Base-by-base conservation (phyloP, 2,329 filamentous ascomycete genomes). In the Aspergillus vadensis region DNA sequence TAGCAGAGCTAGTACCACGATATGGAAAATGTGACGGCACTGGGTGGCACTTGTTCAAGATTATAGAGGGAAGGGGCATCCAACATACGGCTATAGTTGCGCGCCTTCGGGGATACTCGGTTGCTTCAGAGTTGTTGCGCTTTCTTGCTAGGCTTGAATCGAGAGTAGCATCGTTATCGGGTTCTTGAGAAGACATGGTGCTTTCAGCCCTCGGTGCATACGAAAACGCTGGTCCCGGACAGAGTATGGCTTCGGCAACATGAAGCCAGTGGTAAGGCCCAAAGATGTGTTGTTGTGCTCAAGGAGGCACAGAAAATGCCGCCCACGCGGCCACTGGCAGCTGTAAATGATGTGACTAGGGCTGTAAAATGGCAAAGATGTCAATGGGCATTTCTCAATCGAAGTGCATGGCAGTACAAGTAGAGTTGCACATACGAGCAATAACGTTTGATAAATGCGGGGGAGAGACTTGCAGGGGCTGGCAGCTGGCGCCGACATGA, bases 41-140 rank as follows among this genome's bases (percentile, higher is more conserved):
- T 38, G 50, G 6, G 57, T n/a, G 53, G 39, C 50, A 63, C 44
- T 21, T 51, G 60, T 21, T 30, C 7, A 36, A 56, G 17, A 23
- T 17, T 38, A 27, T 15, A 25, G n/a, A 43, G 36, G 48, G 23
- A 41, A 25, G 41, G 49, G 36, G 21, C 25, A 32, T n/a, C 15
- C 52, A 41, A 63, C 72, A 56, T 69, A 74, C 72, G 32, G 72
- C 72, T 61, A 75, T 73, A 10, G 72, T 75, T 53, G 72, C 72
- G 44, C 72, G 69, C 58, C 72, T 67, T 58, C 72, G 65, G 10
- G 72, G 72, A 54, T 74, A 75, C 55, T 74, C 72, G 7, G 67
- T 60, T 27, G 65, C 63, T 49, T 74, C 72, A 32, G 71, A 67
- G 53, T 63, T 71, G 19, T 69, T 68, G 44, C 70, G 70, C 51